Evolutionary conservation across 164 flowering plant species (phyloP), one percentile per base, ranked within the genome.

Genomic region (Echeveria elegans): DNA sequence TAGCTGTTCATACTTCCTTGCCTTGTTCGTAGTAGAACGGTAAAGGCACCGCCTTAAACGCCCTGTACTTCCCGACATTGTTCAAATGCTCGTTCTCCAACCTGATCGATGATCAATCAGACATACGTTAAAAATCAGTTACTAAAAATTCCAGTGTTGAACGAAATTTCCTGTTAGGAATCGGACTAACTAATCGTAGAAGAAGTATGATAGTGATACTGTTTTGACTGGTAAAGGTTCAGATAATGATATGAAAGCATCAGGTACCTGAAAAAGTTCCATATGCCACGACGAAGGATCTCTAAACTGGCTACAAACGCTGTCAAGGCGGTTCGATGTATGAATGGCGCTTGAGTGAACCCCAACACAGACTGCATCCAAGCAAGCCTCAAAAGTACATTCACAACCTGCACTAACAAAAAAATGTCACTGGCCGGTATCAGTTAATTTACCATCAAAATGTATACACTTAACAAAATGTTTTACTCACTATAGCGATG

Each of bases 401-500:
- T 68, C 53, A 60, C 45, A 24, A 11, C 65, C 70, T 68, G 65
- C 65, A 52, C 36, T 24, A 37, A 61, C 32, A 7, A 26, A 37
- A 15, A 31, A 19, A 48, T 40, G 23, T 0, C 53, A 28, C 15
- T 11, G 11, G 11, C n/a, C n/a, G n/a, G n/a, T n/a, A n/a, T n/a
- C n/a, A 4, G 24, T 36, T 29, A n/a, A 2, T 9, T 41, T n/a
- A 63, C 37, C n/a, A 59, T 36, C 30, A 61, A 32, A 60, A 0
- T n/a, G 15, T 15, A 40, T 32, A 15, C 8, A 40, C 10, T 26
- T 5, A 23, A 6, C 2, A 45, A 65, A 36, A 61, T 26, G 28
- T 14, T n/a, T 19, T 41, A 56, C 63, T 67, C 21, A 67, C 70
- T 60, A 68, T 68, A 8, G 80, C 82, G 30, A 34, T 66, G 40